Evolutionary conservation across 805 yeast species (phyloP).

Genomic region (Candida wancherniae): DNA sequence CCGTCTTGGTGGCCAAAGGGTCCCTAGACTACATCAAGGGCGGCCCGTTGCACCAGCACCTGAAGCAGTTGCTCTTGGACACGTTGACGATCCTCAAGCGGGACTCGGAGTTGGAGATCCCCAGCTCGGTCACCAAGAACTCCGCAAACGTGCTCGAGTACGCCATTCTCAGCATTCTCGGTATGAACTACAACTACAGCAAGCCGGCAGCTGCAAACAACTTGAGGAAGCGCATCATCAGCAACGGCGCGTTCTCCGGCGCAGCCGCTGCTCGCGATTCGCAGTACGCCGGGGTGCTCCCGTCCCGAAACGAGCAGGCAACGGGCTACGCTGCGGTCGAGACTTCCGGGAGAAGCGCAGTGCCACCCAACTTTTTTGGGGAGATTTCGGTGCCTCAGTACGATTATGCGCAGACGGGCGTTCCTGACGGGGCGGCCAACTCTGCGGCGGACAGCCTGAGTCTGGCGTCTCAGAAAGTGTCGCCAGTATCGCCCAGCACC

Average conservation of each 20-base stretch:
- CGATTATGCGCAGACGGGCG: too few species aligned
- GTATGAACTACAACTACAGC: constrained; percentile 38
- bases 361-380: too few species aligned
- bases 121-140: constrained; percentile 49
- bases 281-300: too few species aligned
- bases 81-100: constrained; percentile 46
- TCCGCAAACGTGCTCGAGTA: constrained; percentile 54
- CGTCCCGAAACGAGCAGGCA: too few species aligned
- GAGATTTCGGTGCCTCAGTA: too few species aligned
- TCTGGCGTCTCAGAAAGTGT: too few species aligned
- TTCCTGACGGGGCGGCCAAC: too few species aligned
- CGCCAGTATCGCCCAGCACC: too few species aligned
- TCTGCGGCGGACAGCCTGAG: too few species aligned
- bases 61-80: constrained; percentile 50
- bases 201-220: background rate
- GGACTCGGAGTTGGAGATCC: constrained; percentile 49
- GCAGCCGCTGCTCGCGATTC: too few species aligned
- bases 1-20: constrained; percentile 66
- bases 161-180: constrained; percentile 57
- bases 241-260: constrained; percentile 7
- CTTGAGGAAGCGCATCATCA: constrained; percentile 8
- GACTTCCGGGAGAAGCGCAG: too few species aligned
- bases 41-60: constrained; percentile 72
- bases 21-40: constrained; percentile 79
- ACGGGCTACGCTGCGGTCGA: too few species aligned